These are phyloP conservation scores for Huntiella moniliformis DNA, from an alignment of 2,329 filamentous ascomycete species.

Conservation along the genomic window DNA sequence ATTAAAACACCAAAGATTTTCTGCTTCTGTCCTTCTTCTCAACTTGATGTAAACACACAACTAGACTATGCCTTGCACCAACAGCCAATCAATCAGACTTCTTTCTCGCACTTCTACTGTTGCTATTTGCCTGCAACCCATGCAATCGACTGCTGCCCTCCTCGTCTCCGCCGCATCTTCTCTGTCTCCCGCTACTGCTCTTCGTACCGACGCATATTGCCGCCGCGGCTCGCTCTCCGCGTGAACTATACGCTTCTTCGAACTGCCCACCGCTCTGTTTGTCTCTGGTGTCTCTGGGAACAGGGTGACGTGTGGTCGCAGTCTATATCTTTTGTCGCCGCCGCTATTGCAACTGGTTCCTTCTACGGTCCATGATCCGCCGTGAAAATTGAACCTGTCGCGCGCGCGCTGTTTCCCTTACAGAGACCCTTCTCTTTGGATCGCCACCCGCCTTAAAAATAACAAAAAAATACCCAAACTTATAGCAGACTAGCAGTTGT, in stretches of 20 bases:
- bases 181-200: conserved; percentile 2
- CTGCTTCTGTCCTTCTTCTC: background rate
- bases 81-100: conserved; percentile 1
- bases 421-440: background rate
- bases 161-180: conserved; percentile 2
- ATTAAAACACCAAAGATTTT: conserved; percentile 11
- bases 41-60: background rate
- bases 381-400: background rate
- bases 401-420: background rate
- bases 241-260: conserved; percentile 4
- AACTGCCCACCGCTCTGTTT: background rate
- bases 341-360: background rate
- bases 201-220: conserved; percentile 12
- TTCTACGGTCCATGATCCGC: conserved; percentile 6
- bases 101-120: conserved; percentile 1
- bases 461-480: too few relatives aligned
- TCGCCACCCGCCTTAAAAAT: too few relatives aligned
- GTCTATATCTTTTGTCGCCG: background rate
- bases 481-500: too few relatives aligned
- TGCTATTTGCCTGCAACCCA: conserved; percentile 6
- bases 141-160: conserved; percentile 5
- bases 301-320: background rate
- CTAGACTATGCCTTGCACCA: conserved; percentile 11
- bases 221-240: conserved; percentile 10
- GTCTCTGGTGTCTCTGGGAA: background rate